These are phyloP conservation scores for Sugiyamaella marilandica DNA, from an alignment of 805 yeast species.

Conservation along the genomic window DNA sequence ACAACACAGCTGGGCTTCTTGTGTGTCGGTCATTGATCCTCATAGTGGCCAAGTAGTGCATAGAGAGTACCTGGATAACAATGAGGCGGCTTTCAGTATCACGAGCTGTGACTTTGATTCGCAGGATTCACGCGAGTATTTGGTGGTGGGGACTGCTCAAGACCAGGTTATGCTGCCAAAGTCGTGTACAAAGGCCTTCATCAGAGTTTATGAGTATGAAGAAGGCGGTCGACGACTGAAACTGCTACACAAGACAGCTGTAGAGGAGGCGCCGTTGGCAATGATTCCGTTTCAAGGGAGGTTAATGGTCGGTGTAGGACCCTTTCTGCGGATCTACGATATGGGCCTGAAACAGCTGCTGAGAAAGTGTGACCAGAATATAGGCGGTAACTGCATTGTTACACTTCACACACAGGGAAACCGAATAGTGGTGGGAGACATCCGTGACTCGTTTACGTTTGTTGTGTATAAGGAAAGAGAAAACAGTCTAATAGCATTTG, in stretches of 20 bases:
- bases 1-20: constrained; percentile 45
- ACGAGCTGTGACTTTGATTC: constrained; percentile 33
- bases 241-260: constrained; percentile 8
- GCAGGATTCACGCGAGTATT: constrained; percentile 17
- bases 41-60: constrained; percentile 35
- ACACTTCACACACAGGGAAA: constrained; percentile 51
- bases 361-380: constrained; percentile 48
- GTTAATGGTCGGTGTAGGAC: constrained; percentile 54
- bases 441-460: constrained; percentile 58
- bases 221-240: constrained; percentile 31
- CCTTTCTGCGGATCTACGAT: constrained; percentile 56
- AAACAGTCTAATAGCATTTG: constrained; percentile 51
- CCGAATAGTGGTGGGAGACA: constrained; percentile 67
- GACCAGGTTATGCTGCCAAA: constrained; percentile 25
- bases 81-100: constrained; percentile 43
- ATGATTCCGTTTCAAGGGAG: constrained; percentile 54
- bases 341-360: constrained; percentile 77
- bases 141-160: constrained; percentile 29
- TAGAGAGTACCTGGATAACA: constrained; percentile 41
- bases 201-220: constrained; percentile 29
- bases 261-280: constrained; percentile 36
- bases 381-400: constrained; percentile 46
- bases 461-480: constrained; percentile 45
- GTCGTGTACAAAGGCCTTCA: constrained; percentile 20
- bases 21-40: constrained; percentile 46